phyloP scores from a whole-genome alignment of 352 stramenopile species.

The Phytophthora chlamydospora region DNA sequence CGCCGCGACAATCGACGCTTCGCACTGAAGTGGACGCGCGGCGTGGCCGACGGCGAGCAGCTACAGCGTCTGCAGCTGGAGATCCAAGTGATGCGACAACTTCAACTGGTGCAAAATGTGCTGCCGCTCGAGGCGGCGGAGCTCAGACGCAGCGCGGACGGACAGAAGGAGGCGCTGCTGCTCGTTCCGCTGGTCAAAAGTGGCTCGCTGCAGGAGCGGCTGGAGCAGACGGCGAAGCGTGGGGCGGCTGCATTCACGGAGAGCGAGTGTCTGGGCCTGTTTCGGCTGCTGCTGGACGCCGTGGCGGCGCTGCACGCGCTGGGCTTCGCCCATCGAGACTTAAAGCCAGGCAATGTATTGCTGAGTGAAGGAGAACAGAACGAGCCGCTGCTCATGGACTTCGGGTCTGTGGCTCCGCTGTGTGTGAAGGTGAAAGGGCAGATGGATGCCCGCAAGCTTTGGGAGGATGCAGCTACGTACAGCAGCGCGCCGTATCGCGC shows the following conservation, averaged over 20 bases:
- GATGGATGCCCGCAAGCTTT: slow-evolving; percentile 60
- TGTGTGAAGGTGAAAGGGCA: slow-evolving; percentile 28
- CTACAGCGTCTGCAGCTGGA: slow-evolving; percentile 69
- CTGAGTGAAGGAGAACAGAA: slow-evolving; percentile 44
- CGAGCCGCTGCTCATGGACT: slow-evolving; percentile 77
- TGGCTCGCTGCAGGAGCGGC: slow-evolving; percentile 63
- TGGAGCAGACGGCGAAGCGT: slow-evolving; percentile 41
- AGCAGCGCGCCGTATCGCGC: slow-evolving; percentile 92
- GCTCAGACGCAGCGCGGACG: slow-evolving; percentile 26
- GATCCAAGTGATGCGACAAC: slow-evolving; percentile 66
- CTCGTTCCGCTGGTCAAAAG: slow-evolving; percentile 57
- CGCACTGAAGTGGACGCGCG: slow-evolving; percentile 75
- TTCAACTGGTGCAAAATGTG: slow-evolving; percentile 57
- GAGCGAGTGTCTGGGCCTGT: slow-evolving; percentile 54
- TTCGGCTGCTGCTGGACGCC: slow-evolving; percentile 57
- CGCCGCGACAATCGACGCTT: slow-evolving; percentile 38
- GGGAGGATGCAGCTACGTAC: slow-evolving; percentile 81
- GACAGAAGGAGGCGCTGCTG: slow-evolving; percentile 63
- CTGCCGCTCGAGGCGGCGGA: slow-evolving; percentile 63
- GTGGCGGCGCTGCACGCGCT: slow-evolving; percentile 62
- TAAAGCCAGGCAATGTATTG: slow-evolving; percentile 83
- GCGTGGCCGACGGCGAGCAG: slow-evolving; percentile 58
- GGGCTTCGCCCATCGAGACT: slow-evolving; percentile 72
- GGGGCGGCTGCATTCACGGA: slow-evolving; percentile 48
- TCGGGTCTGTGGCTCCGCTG: slow-evolving; percentile 69